Base-by-base conservation (phyloP, 2,329 filamentous ascomycete species). In the Alternaria triticina region DNA sequence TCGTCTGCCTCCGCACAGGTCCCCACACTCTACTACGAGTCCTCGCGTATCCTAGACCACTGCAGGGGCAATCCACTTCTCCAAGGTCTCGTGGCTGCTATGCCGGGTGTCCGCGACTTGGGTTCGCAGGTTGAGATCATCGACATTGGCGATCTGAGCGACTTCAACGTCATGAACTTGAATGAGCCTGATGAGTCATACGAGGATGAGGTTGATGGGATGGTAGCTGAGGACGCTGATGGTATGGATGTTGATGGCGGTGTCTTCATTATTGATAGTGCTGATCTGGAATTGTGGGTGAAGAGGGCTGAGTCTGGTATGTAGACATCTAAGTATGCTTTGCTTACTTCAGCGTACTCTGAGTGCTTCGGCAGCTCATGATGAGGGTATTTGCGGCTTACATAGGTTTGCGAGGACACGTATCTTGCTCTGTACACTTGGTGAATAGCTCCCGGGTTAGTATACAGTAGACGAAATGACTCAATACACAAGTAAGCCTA, bases 51-150 rank as follows among this genome's bases (percentile, higher is more conserved):
- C 2, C 6, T 10, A 6, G 22, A 25, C 6, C 44, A 46, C 13
- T 15, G 44, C 0, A n/a, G 6, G 2, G 12, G 12, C 3, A 46
- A 9, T 1, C 2, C 7, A 5, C 8, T 27, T 3, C 22, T n/a
- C 6, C 4, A 46, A 5, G 7, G 44, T 25, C 7, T n/a, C 4
- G 22, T 46, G 3, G 44, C 12, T 5, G 13, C 2, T 8, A 46
- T 46, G 13, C 13, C 13, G 8, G 44, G 13, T n/a, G 13, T n/a
- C 12, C 22, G 22, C 22, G 4, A 46, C 7, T 10, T 47, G 2
- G 28, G 11, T 12, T 12, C 11, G 13, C 33, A 36, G 4, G 15
- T 12, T 0, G 10, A 17, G 6, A 6, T 49, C 3, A 17, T 49
- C 15, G 10, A 49, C n/a, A 28, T 12, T 6, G 23, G 25, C 25